These are phyloP conservation scores for Quercus ilex DNA, from an alignment of 306 rosid species.

Conservation along the genomic window DNA sequence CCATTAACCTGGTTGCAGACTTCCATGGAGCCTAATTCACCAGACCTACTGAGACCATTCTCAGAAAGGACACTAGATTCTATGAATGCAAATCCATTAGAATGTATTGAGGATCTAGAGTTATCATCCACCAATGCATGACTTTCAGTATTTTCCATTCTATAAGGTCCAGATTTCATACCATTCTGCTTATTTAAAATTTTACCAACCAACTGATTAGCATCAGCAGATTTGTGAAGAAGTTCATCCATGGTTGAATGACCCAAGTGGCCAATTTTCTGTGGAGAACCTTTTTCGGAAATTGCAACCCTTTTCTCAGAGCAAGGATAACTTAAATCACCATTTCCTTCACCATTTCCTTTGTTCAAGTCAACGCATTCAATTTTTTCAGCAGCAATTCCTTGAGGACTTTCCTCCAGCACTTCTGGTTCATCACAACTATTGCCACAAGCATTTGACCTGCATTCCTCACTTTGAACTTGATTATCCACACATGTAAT, in stretches of 20 bases:
- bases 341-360: slow-evolving; percentile 39
- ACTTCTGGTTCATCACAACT: slow-evolving; percentile 36
- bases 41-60: slow-evolving; percentile 21
- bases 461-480: slow-evolving; percentile 40
- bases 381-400: slow-evolving; percentile 32
- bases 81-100: slow-evolving; percentile 26
- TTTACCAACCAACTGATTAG: slow-evolving; percentile 24
- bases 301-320: slow-evolving; percentile 28
- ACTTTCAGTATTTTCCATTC: slow-evolving; percentile 24
- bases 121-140: slow-evolving; percentile 16
- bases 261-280: background rate
- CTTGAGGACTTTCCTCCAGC: slow-evolving; percentile 37
- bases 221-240: slow-evolving; percentile 20
- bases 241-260: slow-evolving; percentile 30
- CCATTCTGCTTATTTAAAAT: slow-evolving; percentile 40
- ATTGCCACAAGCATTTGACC: slow-evolving; percentile 32
- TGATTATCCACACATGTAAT: slow-evolving; percentile 28
- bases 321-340: slow-evolving; percentile 25
- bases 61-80: slow-evolving; percentile 26
- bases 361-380: slow-evolving; percentile 34
- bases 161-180: slow-evolving; percentile 15
- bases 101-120: slow-evolving; percentile 24
- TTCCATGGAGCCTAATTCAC: slow-evolving; percentile 22
- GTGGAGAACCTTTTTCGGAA: slow-evolving; percentile 29
- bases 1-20: slow-evolving; percentile 21